These are phyloP conservation scores for Chlorella sp. DNA, from an alignment of 139 green algal genomes.

Conservation along the genomic window DNA sequence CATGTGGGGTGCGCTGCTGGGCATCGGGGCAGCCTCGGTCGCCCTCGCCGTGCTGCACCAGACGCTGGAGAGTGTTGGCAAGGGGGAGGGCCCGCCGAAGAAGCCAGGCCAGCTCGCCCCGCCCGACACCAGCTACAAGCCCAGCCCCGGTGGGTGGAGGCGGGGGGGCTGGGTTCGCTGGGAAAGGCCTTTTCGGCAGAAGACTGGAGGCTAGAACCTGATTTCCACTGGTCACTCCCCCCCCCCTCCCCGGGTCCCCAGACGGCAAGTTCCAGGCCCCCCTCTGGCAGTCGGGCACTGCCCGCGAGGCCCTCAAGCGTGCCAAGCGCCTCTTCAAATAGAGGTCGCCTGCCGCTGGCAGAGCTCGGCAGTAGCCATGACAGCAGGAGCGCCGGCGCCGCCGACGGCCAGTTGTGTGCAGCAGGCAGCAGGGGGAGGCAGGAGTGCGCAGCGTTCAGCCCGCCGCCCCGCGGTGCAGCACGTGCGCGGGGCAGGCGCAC, in stretches of 20 bases:
- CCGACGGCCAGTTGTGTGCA: no score
- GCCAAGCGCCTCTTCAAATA: conserved; percentile 15
- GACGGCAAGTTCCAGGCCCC: conserved; percentile 40
- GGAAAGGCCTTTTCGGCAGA: background rate
- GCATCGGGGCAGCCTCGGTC: conserved; percentile 36
- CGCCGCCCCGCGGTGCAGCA: background rate
- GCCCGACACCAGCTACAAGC: conserved; percentile 37
- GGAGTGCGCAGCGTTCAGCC: background rate
- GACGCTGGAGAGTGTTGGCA: background rate
- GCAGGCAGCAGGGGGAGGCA: background rate
- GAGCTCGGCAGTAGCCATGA: background rate
- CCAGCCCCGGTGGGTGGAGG: background rate
- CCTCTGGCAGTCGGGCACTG: conserved; percentile 31
- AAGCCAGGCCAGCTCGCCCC: conserved; percentile 20
- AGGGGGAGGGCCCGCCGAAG: background rate
- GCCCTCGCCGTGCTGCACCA: conserved; percentile 42
- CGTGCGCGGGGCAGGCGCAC: background rate
- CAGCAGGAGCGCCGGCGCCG: background rate
- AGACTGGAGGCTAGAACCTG: background rate
- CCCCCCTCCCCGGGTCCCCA: background rate
- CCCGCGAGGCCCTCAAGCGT: conserved; percentile 19
- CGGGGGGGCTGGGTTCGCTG: background rate
- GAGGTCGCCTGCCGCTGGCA: background rate
- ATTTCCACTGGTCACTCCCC: background rate
- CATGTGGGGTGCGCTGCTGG: conserved; percentile 49